Evolutionary conservation across 805 yeast genomes (phyloP).

Genomic region (Jamesozyma gamospora): DNA sequence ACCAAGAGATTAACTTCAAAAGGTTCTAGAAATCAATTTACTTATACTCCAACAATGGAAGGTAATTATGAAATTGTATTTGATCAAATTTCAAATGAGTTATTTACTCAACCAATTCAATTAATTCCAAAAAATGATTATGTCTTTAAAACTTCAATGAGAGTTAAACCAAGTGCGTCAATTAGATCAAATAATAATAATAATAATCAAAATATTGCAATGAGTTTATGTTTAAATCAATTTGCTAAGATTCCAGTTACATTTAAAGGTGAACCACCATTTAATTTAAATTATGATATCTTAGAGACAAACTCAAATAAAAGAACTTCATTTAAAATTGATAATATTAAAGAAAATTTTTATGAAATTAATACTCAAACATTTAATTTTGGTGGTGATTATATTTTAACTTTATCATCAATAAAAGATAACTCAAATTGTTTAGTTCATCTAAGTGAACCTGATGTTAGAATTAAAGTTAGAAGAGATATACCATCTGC

Average conservation of each 20-base stretch:
- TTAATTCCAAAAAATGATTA: conserved; percentile 32
- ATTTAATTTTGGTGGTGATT: conserved; percentile 62
- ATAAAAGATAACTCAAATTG: conserved; percentile 74
- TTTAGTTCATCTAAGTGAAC: conserved; percentile 53
- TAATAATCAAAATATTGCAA: conserved; percentile 6
- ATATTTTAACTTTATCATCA: conserved; percentile 49
- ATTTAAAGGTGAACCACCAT: conserved; percentile 76
- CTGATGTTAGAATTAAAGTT: conserved; percentile 57
- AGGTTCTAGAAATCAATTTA: conserved; percentile 44
- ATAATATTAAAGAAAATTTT: conserved; percentile 31
- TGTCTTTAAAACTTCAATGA: conserved; percentile 60
- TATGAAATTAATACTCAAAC: conserved; percentile 44
- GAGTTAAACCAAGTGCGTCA: conserved; percentile 53
- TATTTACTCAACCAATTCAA: conserved; percentile 39
- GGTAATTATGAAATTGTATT: conserved; percentile 76
- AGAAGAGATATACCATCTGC: conserved; percentile 60
- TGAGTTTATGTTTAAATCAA: conserved; percentile 40
- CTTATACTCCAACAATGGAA: conserved; percentile 67
- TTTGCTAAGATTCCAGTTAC: conserved; percentile 40
- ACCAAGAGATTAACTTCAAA: conserved; percentile 31
- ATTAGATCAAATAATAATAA: conserved; percentile 19
- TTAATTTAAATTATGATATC: conserved; percentile 57
- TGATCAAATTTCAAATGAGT: conserved; percentile 50
- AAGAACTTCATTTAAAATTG: conserved; percentile 34
- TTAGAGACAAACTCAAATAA: conserved; percentile 45